Conservation (phyloP, 768 basidiomycete genomes). For the Phanerochaete carnosa region DNA sequence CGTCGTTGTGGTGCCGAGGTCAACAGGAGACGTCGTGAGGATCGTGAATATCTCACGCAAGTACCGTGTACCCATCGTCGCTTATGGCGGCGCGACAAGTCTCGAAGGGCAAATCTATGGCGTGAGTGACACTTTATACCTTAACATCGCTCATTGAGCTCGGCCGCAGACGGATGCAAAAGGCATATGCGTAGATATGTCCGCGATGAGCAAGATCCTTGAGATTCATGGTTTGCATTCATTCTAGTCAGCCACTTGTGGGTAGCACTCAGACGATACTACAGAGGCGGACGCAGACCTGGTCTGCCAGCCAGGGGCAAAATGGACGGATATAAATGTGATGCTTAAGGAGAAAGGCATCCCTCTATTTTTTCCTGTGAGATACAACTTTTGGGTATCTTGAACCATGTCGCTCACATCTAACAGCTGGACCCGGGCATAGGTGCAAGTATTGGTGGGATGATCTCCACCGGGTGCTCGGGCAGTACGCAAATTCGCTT, state of each 20-base stretch:
- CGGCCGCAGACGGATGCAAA: constrained; percentile 30
- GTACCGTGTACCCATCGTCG: constrained; percentile 72
- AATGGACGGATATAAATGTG: constrained; percentile 75
- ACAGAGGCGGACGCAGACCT: constrained; percentile 69
- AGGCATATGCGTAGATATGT: constrained; percentile 80
- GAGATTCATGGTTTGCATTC: constrained; percentile 58
- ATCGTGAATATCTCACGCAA: constrained; percentile 74
- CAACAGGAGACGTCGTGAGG: constrained; percentile 79
- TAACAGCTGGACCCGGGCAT: constrained; percentile 71
- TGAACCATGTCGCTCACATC: neutral
- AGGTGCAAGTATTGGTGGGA: constrained; percentile 80
- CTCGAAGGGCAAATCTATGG: constrained; percentile 75
- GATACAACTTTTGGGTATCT: neutral
- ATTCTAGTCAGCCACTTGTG: neutral
- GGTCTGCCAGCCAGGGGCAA: constrained; percentile 68
- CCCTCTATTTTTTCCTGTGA: constrained; percentile 75
- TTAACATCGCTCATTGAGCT: neutral
- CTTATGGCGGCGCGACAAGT: constrained; percentile 80
- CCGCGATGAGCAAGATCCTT: constrained; percentile 75
- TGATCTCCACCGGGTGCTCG: constrained; percentile 84
- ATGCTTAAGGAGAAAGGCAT: constrained; percentile 57
- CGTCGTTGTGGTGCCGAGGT: constrained; percentile 61
- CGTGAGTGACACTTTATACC: constrained; percentile 35
- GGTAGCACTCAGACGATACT: neutral
- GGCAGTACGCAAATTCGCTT: constrained; percentile 51